Base-by-base conservation (phyloP, 2,329 filamentous ascomycete species). In the Blastomyces gilchristii region DNA sequence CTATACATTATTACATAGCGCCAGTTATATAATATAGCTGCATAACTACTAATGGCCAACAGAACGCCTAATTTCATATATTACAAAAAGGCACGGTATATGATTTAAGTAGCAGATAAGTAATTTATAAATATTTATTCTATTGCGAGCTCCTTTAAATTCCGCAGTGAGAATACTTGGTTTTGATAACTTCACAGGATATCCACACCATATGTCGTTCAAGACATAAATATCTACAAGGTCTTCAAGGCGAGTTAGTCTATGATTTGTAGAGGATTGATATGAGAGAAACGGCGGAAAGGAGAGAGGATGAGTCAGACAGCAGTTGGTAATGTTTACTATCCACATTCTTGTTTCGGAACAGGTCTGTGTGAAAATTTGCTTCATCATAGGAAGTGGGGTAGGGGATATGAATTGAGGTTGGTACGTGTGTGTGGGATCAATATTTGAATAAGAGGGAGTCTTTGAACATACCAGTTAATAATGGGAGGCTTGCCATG, bases 321-420 rank as follows among this genome's bases (percentile, higher is more conserved):
- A 79, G 75, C 75, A 78, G 73, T 78, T 78, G 75, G 66, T 63
- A 67, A 66, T 60, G 77, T 75, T 73, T 68, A 70, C 65, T 69
- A 70, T 79, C 77, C 74, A 75, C 77, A 79, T 71, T 83, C 79
- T 78, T 80, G 82, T 78, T 79, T 90, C 86, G 88, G 90, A 88
- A 90, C 76, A 78, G 76, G 75, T 78, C 74, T 78, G 77, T 78
- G 75, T 85, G 72, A 79, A 80, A 83, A 80, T 77, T 74, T 75
- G 74, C 78, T 79, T 83, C 82, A 82, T 83, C 81, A 83, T 79
- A 71, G 67, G 70, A 76, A 58, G 43, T 47, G 22, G 59, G 65
- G 65, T 66, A 66, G 65, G 65, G 41, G 65, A 39, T 62, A 63
- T 61, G 62, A 28, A 39, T 50, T 56, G 34, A 37, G 47, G 14